A percentile compares a stretch with the other conserved stretches of the same genome.
Conservation (phyloP, 2,329 filamentous ascomycete genomes). For the Akanthomyces uredinophilus region DNA sequence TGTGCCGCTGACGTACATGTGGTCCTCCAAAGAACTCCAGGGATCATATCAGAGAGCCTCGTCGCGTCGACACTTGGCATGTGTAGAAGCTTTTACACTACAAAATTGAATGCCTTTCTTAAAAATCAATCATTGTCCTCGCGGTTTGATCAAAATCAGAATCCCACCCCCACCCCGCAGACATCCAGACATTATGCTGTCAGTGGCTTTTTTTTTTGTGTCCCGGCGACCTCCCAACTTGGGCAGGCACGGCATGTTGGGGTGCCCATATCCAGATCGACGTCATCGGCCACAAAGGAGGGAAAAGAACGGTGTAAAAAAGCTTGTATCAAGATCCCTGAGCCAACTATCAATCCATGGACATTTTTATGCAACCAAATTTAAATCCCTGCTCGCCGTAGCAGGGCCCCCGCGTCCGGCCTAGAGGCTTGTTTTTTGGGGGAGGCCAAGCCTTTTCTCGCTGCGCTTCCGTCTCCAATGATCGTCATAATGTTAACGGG, state of each 20-base stretch:
- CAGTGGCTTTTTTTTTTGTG: constrained; percentile 1
- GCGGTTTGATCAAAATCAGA: neutral
- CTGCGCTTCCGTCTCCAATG: neutral
- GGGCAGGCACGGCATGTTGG: neutral
- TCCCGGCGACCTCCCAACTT: neutral
- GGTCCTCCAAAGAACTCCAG: neutral
- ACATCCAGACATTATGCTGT: neutral
- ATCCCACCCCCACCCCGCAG: neutral
- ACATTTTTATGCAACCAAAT: neutral
- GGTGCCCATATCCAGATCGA: neutral
- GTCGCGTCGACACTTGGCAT: no score
- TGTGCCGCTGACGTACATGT: neutral
- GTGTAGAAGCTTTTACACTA: no score
- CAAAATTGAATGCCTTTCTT: no score
- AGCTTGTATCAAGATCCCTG: neutral
- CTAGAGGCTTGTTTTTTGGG: constrained; percentile 1
- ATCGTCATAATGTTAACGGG: neutral
- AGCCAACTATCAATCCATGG: neutral
- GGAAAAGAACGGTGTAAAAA: neutral
- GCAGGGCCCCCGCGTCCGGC: neutral
- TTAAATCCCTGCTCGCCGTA: neutral
- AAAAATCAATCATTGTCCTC: no score
- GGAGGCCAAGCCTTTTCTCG: neutral
- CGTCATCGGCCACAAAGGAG: neutral
- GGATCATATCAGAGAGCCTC: neutral